Evolutionary conservation across 2,329 filamentous ascomycete species (phyloP).

Genomic region (Exophiala spinifera): DNA sequence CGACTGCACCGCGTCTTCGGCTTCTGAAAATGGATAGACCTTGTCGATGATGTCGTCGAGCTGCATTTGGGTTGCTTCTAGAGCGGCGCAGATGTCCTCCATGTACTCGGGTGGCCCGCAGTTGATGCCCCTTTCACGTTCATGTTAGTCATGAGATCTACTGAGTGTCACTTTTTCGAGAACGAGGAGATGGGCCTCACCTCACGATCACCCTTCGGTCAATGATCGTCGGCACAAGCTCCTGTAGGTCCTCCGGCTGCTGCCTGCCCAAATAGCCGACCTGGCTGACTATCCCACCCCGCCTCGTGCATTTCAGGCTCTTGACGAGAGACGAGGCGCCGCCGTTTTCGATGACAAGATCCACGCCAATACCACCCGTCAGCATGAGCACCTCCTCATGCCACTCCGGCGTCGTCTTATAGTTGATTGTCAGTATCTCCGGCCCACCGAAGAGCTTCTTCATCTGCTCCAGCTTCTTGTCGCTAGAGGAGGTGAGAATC

Average conservation of each 20-base stretch:
- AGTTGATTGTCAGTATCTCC: slow-evolving; percentile 35
- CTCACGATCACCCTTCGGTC: slow-evolving; percentile 37
- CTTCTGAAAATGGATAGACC: slow-evolving; percentile 38
- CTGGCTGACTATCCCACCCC: slow-evolving; percentile 44
- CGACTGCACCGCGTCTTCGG: slow-evolving; percentile 42
- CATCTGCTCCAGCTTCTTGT: slow-evolving; percentile 35
- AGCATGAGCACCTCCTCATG: slow-evolving; percentile 35
- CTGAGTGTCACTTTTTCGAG: not conserved
- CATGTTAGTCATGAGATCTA: not conserved
- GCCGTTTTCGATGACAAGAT: slow-evolving; percentile 42
- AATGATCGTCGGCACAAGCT: slow-evolving; percentile 39
- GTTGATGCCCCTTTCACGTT: slow-evolving; percentile 38
- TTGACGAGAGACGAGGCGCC: slow-evolving; percentile 39
- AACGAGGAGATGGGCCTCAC: slow-evolving; percentile 18
- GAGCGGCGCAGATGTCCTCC: slow-evolving; percentile 40
- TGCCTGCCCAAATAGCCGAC: slow-evolving; percentile 43
- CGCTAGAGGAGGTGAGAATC: slow-evolving; percentile 40
- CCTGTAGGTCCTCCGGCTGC: slow-evolving; percentile 33
- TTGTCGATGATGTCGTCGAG: slow-evolving; percentile 40
- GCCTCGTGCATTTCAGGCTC: slow-evolving; percentile 41
- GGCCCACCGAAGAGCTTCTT: slow-evolving; percentile 28
- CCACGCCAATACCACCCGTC: slow-evolving; percentile 36
- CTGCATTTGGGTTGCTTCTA: slow-evolving; percentile 31
- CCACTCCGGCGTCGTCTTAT: slow-evolving; percentile 33
- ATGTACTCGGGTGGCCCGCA: slow-evolving; percentile 41